Evolutionary conservation across 768 basidiomycete species (phyloP).

Genomic region (Tricholoma matsutake): DNA sequence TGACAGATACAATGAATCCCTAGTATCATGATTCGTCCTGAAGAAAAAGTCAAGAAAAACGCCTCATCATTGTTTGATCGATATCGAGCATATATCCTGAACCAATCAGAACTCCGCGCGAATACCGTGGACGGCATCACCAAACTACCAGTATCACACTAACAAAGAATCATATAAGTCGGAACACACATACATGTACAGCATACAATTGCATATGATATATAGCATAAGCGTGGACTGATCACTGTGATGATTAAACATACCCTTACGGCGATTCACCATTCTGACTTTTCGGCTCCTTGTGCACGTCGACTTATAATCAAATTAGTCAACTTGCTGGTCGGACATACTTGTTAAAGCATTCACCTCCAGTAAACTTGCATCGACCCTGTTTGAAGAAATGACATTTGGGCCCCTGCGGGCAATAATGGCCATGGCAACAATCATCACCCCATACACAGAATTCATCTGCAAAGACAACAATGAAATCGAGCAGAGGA

Average conservation of each 20-base stretch:
- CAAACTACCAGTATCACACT: neutral
- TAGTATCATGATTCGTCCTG: neutral
- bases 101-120: constrained; percentile 30
- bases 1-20: neutral
- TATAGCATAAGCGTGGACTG: neutral
- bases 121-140: constrained; percentile 31
- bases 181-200: neutral
- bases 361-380: constrained; percentile 59
- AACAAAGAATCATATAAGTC: neutral
- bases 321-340: constrained; percentile 16
- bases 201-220: too few relatives aligned
- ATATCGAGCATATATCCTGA: constrained; percentile 8
- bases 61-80: neutral
- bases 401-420: constrained; percentile 38
- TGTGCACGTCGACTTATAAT: constrained; percentile 40
- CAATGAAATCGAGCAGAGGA: constrained; percentile 8
- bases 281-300: constrained; percentile 25
- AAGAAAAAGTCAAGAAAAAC: neutral
- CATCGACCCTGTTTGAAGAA: constrained; percentile 55
- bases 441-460: constrained; percentile 62
- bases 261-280: constrained; percentile 9
- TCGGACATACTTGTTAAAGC: neutral
- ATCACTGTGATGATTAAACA: neutral
- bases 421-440: constrained; percentile 53
- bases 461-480: constrained; percentile 39